These are phyloP conservation scores for Fragaria vesca DNA, from an alignment of 306 rosid species.

Conservation along the genomic window DNA sequence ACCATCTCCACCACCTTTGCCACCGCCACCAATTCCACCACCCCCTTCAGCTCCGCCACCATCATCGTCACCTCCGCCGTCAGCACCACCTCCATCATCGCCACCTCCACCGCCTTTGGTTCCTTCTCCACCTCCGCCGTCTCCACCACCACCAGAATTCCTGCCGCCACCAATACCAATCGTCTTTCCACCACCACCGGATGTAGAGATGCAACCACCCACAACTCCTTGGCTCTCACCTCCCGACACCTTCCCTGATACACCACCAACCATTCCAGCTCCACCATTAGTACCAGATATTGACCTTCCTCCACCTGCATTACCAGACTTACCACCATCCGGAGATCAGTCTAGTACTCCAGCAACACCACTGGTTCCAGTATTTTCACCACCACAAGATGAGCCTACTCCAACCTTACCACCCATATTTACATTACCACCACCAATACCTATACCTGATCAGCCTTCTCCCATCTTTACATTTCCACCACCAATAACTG, in stretches of 20 bases:
- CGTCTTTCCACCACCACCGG: constrained; percentile 43
- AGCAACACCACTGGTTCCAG: constrained; percentile 54
- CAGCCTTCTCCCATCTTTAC: background rate
- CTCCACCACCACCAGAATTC: constrained; percentile 13
- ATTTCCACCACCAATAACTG: constrained; percentile 22
- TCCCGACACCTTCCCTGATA: constrained; percentile 27
- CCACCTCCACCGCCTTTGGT: background rate
- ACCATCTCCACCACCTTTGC: constrained; percentile 9
- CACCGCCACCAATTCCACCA: constrained; percentile 16
- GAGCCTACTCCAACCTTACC: constrained; percentile 12
- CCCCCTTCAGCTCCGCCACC: constrained; percentile 18
- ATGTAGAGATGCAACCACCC: constrained; percentile 31
- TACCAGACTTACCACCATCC: constrained; percentile 37
- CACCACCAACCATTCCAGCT: constrained; percentile 27
- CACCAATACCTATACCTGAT: constrained; percentile 17
- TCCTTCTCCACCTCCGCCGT: constrained; percentile 4
- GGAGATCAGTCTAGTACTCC: constrained; percentile 23
- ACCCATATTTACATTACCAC: constrained; percentile 4
- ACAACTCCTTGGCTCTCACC: constrained; percentile 49
- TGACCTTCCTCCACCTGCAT: constrained; percentile 36
- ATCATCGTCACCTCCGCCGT: constrained; percentile 6
- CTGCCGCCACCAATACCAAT: constrained; percentile 36
- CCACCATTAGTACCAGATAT: constrained; percentile 29
- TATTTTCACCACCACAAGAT: background rate
- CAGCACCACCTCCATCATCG: constrained; percentile 25